Evolutionary conservation across 805 yeast species (phyloP).

Genomic region (Schizosaccharomyces octosporus): DNA sequence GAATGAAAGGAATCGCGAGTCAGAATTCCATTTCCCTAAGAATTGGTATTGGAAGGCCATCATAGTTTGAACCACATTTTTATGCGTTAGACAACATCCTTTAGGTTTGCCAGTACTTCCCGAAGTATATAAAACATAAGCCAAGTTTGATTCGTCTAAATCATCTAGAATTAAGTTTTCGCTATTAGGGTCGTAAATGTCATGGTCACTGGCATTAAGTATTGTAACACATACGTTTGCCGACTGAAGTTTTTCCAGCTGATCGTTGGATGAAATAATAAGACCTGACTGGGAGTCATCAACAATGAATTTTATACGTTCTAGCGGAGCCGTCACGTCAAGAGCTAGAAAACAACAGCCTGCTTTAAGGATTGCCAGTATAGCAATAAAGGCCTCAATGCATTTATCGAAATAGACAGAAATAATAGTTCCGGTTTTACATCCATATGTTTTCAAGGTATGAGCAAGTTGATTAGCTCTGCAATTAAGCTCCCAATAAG

Average conservation of each 20-base stretch:
- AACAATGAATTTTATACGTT: conserved; percentile 7
- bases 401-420: conserved; percentile 10
- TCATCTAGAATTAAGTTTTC: neutral
- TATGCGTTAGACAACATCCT: conserved; percentile 10
- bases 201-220: neutral
- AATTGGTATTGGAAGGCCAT: conserved; percentile 9
- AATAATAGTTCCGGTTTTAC: conserved; percentile 4
- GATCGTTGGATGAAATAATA: conserved; percentile 4
- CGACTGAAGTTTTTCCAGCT: neutral
- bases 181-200: neutral
- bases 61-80: conserved; percentile 11
- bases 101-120: conserved; percentile 12
- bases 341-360: conserved; percentile 10
- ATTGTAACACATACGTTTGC: neutral
- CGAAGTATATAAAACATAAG: conserved; percentile 11
- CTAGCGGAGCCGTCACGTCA: conserved; percentile 9
- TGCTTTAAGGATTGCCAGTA: conserved; percentile 9
- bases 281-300: conserved; percentile 7
- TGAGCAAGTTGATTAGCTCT: conserved; percentile 8
- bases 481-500: conserved; percentile 6
- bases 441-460: conserved; percentile 2
- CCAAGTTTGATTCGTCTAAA: conserved; percentile 3
- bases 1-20: conserved; percentile 8
- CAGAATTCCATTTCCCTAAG: conserved; percentile 5
- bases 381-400: conserved; percentile 9